A percentile compares a stretch with the other conserved stretches of the same genome.
Conservation (phyloP, 2,329 filamentous ascomycete genomes). For the Fusarium nisikadoi region DNA sequence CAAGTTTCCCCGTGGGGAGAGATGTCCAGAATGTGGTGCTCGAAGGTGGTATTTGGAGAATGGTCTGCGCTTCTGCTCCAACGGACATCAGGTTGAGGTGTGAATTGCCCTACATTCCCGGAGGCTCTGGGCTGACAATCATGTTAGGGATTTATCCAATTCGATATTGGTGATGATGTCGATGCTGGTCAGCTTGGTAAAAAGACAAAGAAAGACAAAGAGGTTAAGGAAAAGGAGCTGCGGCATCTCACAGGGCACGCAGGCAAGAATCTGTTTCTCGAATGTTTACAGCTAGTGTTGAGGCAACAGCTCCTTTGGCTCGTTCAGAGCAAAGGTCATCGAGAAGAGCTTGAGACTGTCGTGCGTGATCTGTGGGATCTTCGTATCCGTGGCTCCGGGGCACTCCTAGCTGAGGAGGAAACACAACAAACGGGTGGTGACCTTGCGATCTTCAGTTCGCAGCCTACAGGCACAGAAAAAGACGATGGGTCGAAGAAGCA, state of each 20-base stretch:
- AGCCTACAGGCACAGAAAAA: constrained; percentile 44
- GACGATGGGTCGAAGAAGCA: constrained; percentile 32
- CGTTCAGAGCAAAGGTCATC: constrained; percentile 72
- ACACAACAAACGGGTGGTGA: constrained; percentile 40
- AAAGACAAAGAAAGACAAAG: constrained; percentile 66
- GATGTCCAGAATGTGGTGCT: constrained; percentile 75
- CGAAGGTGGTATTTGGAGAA: constrained; percentile 78
- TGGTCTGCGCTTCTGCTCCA: constrained; percentile 81
- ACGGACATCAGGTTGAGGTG: constrained; percentile 83
- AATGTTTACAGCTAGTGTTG: constrained; percentile 85
- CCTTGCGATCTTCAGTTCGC: constrained; percentile 54
- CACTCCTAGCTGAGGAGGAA: constrained; percentile 48
- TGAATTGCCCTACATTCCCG: background rate
- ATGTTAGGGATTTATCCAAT: constrained; percentile 63
- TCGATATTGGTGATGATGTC: constrained; percentile 73
- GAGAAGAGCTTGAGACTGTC: constrained; percentile 78
- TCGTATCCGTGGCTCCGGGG: constrained; percentile 61
- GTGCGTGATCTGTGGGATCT: constrained; percentile 89
- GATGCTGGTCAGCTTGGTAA: constrained; percentile 71
- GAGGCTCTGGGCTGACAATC: background rate
- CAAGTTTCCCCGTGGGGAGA: constrained; percentile 63
- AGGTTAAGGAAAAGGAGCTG: constrained; percentile 62
- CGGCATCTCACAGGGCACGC: constrained; percentile 71
- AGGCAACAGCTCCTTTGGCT: constrained; percentile 84
- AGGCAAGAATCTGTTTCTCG: constrained; percentile 82